These are phyloP conservation scores for Gossypium raimondii DNA, from an alignment of 345 rosid genomes.

Conservation along the genomic window DNA sequence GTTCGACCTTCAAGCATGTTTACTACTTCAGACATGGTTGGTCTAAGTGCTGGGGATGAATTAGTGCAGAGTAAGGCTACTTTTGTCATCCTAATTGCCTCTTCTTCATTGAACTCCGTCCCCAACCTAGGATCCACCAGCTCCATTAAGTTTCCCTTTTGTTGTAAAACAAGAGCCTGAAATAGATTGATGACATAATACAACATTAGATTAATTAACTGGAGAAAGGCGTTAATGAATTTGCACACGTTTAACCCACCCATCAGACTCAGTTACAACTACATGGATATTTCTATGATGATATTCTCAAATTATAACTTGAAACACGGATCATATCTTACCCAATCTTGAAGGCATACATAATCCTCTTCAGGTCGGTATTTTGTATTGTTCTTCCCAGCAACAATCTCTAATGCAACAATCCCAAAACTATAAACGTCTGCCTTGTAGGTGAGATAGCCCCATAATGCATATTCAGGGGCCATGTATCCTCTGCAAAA, in stretches of 20 bases:
- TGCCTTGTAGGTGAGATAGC: conserved; percentile 51
- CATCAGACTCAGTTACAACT: not conserved
- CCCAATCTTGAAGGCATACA: conserved; percentile 57
- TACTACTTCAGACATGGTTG: conserved; percentile 49
- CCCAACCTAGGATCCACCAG: conserved; percentile 41
- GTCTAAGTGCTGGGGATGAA: conserved; percentile 42
- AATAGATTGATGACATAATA: not conserved
- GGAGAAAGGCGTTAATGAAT: not conserved
- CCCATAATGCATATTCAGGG: conserved; percentile 66
- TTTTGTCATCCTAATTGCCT: conserved; percentile 45
- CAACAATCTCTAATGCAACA: conserved; percentile 50
- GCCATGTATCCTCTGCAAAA: conserved; percentile 52
- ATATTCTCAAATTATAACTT: not conserved
- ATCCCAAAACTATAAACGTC: conserved; percentile 64
- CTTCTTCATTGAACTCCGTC: conserved; percentile 28
- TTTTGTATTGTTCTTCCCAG: conserved; percentile 44
- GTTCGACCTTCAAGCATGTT: conserved; percentile 44
- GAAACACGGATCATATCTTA: conserved; percentile 15
- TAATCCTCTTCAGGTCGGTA: conserved; percentile 34
- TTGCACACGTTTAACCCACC: not conserved
- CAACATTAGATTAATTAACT: not conserved
- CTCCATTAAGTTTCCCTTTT: conserved; percentile 32
- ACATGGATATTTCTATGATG: not conserved
- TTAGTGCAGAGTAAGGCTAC: conserved; percentile 49
- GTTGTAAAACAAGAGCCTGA: conserved; percentile 43